A percentile compares a stretch with the other conserved stretches of the same genome.
Conservation (phyloP, 1,139 yeast species). For the Hansenula sp. region DNA sequence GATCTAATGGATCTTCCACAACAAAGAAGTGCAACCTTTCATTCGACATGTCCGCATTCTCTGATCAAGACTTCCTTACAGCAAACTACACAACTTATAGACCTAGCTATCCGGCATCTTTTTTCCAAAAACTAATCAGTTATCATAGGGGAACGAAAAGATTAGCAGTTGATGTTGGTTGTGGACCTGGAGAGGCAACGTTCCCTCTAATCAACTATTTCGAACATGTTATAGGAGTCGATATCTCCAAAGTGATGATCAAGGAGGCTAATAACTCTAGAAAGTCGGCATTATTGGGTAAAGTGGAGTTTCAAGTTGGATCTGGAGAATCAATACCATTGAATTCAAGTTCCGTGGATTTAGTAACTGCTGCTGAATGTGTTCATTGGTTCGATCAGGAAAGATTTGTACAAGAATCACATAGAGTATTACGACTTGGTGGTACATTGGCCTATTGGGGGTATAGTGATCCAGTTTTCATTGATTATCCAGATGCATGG, state of each 20-base stretch:
- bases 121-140: constrained; percentile 36
- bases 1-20: background rate
- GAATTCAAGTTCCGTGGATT: constrained; percentile 42
- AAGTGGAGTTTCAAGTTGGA: constrained; percentile 22
- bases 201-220: constrained; percentile 40
- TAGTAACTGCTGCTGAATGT: constrained; percentile 71
- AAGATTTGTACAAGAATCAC: constrained; percentile 46
- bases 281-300: constrained; percentile 9
- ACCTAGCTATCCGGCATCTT: constrained; percentile 47
- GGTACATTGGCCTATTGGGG: constrained; percentile 78
- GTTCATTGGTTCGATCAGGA: constrained; percentile 70
- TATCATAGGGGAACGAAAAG: constrained; percentile 28
- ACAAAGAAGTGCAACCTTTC: background rate
- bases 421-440: constrained; percentile 48
- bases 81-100: constrained; percentile 50
- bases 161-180: constrained; percentile 64
- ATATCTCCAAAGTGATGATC: constrained; percentile 62
- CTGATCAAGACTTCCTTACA: constrained; percentile 47
- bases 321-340: constrained; percentile 29
- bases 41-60: constrained; percentile 47
- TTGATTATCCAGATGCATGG: constrained; percentile 25
- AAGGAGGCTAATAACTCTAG: constrained; percentile 35
- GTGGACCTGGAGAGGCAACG: constrained; percentile 80
- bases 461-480: constrained; percentile 57
- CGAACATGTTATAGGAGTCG: constrained; percentile 61